phyloP scores from a whole-genome alignment of 1,139 yeast genomes.

The Yamadazyma triangularis region DNA sequence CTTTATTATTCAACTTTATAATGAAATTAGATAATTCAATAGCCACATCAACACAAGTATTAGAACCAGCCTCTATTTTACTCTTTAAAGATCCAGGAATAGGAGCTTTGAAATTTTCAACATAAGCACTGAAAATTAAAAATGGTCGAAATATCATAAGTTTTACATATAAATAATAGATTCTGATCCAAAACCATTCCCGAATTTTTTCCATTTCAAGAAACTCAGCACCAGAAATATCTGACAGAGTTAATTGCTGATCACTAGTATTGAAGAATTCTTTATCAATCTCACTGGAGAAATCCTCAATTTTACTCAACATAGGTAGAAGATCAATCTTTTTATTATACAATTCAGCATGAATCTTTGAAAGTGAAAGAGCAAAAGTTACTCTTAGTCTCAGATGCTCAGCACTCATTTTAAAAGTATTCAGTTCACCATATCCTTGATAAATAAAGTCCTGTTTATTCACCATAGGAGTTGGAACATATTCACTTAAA shows the following conservation, averaged over 20 bases:
- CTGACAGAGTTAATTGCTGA: constrained; percentile 3
- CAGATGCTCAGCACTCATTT: constrained; percentile 7
- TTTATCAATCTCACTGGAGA: constrained; percentile 8
- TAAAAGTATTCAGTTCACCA: constrained; percentile 4
- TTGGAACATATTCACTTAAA: constrained; percentile 5
- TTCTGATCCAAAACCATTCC: constrained; percentile 13
- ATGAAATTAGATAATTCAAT: constrained; percentile 9
- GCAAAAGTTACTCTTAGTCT: constrained; percentile 8
- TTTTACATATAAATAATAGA: constrained; percentile 9
- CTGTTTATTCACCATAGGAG: constrained; percentile 5
- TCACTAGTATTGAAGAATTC: constrained; percentile 6
- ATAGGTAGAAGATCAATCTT: constrained; percentile 9
- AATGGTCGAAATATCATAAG: constrained; percentile 10
- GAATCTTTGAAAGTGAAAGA: constrained; percentile 5
- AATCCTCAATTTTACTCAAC: constrained; percentile 8
- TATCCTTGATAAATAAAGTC: constrained; percentile 8
- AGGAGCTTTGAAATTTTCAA: constrained; percentile 4
- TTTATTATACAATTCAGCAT: constrained; percentile 8
- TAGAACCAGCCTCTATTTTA: constrained; percentile 8
- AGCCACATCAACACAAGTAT: constrained; percentile 9
- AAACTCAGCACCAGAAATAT: constrained; percentile 3
- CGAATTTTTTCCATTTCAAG: constrained; percentile 3
- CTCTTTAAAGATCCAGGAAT: constrained; percentile 5
- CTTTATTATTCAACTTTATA: constrained; percentile 8
- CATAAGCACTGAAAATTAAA: constrained; percentile 8